These are phyloP conservation scores for Boletus speciosus DNA, from an alignment of 768 basidiomycete species.

Conservation along the genomic window DNA sequence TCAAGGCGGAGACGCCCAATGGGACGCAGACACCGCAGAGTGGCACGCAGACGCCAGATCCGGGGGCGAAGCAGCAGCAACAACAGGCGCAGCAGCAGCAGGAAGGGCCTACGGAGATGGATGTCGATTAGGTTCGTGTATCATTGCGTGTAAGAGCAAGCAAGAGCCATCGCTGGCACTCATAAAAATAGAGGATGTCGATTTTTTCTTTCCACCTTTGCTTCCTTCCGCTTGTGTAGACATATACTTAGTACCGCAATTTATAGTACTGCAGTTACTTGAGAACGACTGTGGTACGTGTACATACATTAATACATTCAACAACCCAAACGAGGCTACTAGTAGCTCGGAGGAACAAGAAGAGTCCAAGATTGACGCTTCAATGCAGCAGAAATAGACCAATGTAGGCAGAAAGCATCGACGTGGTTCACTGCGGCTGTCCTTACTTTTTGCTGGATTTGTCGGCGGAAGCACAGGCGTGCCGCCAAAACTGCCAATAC, in stretches of 20 bases:
- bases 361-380: too few species aligned
- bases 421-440: too few species aligned
- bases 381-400: too few species aligned
- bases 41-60: constrained; percentile 55
- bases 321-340: not conserved
- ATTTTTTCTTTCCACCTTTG: not conserved
- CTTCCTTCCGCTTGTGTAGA: constrained; percentile 1
- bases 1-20: constrained; percentile 46
- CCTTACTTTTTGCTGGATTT: too few species aligned
- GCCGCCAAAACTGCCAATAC: too few species aligned
- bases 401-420: too few species aligned
- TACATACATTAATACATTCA: not conserved
- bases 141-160: too few species aligned
- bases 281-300: not conserved
- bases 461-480: too few species aligned
- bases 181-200: not conserved
- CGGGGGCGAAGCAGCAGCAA: constrained; percentile 34
- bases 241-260: constrained; percentile 14
- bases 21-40: constrained; percentile 74
- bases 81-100: constrained; percentile 4
- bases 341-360: too few species aligned
- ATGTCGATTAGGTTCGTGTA: constrained; percentile 59
- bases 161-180: not conserved
- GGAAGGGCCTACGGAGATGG: constrained; percentile 69
- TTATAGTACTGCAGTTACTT: constrained; percentile 1